phyloP scores from a whole-genome alignment of 163 green algal species.

The Picocystis sp. region DNA sequence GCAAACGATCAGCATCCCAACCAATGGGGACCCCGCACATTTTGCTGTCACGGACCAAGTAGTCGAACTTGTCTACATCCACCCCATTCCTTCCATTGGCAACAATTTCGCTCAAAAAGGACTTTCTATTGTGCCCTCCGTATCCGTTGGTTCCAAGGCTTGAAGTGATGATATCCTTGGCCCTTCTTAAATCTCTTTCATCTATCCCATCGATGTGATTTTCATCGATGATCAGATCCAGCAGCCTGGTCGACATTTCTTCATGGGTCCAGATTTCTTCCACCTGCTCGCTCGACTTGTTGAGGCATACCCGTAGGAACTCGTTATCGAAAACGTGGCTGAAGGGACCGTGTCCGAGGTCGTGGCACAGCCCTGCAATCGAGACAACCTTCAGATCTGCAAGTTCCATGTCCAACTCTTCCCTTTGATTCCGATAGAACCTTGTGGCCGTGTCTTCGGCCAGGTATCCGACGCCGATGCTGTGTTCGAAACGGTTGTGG shows the following conservation, averaged over 20 bases:
- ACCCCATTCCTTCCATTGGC: constrained; percentile 36
- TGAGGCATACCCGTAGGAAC: constrained; percentile 41
- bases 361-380: constrained; percentile 67
- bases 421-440: constrained; percentile 4
- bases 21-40: constrained; percentile 9
- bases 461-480: constrained; percentile 12
- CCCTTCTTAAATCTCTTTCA: background rate
- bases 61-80: constrained; percentile 26
- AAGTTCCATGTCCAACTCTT: constrained; percentile 3
- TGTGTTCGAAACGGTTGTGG: constrained; percentile 28
- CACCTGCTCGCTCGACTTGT: background rate
- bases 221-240: constrained; percentile 32
- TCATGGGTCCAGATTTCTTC: constrained; percentile 52
- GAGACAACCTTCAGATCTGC: constrained; percentile 14
- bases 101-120: constrained; percentile 63
- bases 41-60: constrained; percentile 16
- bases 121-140: background rate
- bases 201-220: constrained; percentile 17
- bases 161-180: constrained; percentile 13
- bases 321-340: constrained; percentile 74
- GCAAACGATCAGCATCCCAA: constrained; percentile 12
- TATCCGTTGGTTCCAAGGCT: background rate
- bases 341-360: constrained; percentile 84
- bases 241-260: constrained; percentile 46
- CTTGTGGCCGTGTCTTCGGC: background rate